Base-by-base conservation (phyloP, 192 early-diverging fungal species). In the Tieghemiomyces parasiticus region DNA sequence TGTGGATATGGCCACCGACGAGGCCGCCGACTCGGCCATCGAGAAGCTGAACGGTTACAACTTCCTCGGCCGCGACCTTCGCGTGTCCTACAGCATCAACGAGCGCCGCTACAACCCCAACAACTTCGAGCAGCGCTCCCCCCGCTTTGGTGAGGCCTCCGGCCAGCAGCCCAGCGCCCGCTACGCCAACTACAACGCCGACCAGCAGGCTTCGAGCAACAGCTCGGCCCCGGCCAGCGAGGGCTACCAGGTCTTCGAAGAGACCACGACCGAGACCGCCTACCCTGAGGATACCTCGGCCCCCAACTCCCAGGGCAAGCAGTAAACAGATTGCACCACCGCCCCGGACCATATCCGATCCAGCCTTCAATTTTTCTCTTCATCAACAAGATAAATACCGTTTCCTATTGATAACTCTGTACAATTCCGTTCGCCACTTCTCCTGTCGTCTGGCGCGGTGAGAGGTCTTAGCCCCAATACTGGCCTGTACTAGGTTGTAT, bases 1-100 rank as follows among this genome's bases (percentile, higher is more conserved):
- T 28, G 26, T 52, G 14, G 50, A 52, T 24, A 52, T 52, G 50
- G 50, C 30, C 26, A 24, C 24, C 8, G 26, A 52, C 6, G 50
- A 52, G 30, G 50, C 2, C 26, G 50, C 50, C 4, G 50, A 52
- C 16, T 24, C 16, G 50, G 50, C 50, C 26, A 52, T 52, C 30
- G 50, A 24, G 30, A 14, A 52, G 30, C 30, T 52, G 22, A 52
- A 52, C 24, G 50, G 50, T 13, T 52, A 52, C 50, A 52, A 28
- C 50, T 52, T 52, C 30, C 30, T 52, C 20, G 50, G 50, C 24
- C 50, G 50, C 26, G 50, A 52, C 26, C 30, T 52, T 16, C 50
- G 50, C 8, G 50, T 52, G 50, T 52, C 50, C 30, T 52, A 29
- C 50, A 52, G 50, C 8, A 2, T 52, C 20, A 24, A 52, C 24